phyloP scores from a whole-genome alignment of 768 basidiomycete genomes.

The Psilocybe subaeruginosa region DNA sequence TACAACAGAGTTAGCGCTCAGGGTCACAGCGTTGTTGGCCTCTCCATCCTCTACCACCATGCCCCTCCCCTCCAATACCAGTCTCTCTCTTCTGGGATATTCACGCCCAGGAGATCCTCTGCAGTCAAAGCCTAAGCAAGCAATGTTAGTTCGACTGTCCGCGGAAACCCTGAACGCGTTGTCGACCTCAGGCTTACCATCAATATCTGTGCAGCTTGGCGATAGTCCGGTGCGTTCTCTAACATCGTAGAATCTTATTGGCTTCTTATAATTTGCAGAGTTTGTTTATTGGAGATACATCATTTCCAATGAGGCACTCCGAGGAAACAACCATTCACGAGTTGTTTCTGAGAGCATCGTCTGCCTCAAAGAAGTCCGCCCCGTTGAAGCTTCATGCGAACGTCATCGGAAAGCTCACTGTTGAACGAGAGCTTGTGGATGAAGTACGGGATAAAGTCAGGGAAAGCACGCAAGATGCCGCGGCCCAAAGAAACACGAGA shows the following conservation, averaged over 20 bases:
- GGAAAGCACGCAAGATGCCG: slow-evolving; percentile 48
- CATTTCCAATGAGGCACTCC: slow-evolving; percentile 59
- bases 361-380: slow-evolving; percentile 57
- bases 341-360: slow-evolving; percentile 68
- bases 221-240: slow-evolving; percentile 52
- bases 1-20: not conserved
- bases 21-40: not conserved
- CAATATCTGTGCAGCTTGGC: slow-evolving; percentile 66
- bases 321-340: slow-evolving; percentile 67
- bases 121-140: slow-evolving; percentile 67
- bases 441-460: slow-evolving; percentile 46
- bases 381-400: slow-evolving; percentile 77
- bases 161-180: slow-evolving; percentile 73
- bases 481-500: slow-evolving; percentile 43
- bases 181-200: slow-evolving; percentile 45
- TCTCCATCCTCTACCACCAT: slow-evolving; percentile 39
- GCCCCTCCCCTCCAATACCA: slow-evolving; percentile 63
- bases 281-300: slow-evolving; percentile 64
- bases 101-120: slow-evolving; percentile 56
- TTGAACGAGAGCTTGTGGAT: slow-evolving; percentile 62
- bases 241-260: not conserved
- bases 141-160: slow-evolving; percentile 78
- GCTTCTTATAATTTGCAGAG: slow-evolving; percentile 42
- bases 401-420: slow-evolving; percentile 71
- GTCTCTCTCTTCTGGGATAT: slow-evolving; percentile 62